A percentile compares a stretch with the other conserved stretches of the same genome.
Evolutionary conservation across 176 grass and related monocot species (phyloP).

Genomic region (Carex pumila): DNA sequence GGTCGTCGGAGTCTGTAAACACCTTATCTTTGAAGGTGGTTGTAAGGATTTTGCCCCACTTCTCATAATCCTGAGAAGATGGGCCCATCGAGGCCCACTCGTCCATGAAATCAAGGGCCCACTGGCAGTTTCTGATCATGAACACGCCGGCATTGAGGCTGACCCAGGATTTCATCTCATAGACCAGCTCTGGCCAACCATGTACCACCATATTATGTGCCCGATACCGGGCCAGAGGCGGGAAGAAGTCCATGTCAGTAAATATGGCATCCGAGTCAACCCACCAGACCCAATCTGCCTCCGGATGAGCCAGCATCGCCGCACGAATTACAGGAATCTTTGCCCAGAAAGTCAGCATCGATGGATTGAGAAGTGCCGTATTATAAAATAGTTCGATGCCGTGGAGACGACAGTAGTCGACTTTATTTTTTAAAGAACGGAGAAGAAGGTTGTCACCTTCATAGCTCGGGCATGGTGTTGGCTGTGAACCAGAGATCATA

Average conservation of each 20-base stretch:
- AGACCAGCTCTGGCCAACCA: constrained; percentile 65
- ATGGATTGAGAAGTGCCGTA: constrained; percentile 55
- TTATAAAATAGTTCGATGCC: constrained; percentile 64
- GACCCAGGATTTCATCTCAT: constrained; percentile 42
- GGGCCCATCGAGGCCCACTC: constrained; percentile 11
- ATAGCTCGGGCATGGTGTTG: constrained; percentile 44
- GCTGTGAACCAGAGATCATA: constrained; percentile 88
- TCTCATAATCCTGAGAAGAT: background rate
- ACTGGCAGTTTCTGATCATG: constrained; percentile 95
- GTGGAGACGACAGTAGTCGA: constrained; percentile 82
- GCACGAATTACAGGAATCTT: constrained; percentile 66
- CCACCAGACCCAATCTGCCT: constrained; percentile 95
- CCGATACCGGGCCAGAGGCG: constrained; percentile 41
- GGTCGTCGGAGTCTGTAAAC: constrained; percentile 75
- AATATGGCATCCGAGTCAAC: constrained; percentile 90
- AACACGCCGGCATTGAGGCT: constrained; percentile 94
- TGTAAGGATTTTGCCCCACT: constrained; percentile 33
- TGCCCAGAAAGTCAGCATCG: constrained; percentile 69
- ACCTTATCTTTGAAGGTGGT: constrained; percentile 59
- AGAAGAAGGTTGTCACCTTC: constrained; percentile 54
- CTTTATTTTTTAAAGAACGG: constrained; percentile 81
- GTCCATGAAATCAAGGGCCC: constrained; percentile 71
- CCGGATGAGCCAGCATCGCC: constrained; percentile 81
- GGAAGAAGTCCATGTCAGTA: constrained; percentile 92
- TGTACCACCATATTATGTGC: constrained; percentile 69